Base-by-base conservation (phyloP, 257 asterid genomes). In the Buddleja alternifolia region DNA sequence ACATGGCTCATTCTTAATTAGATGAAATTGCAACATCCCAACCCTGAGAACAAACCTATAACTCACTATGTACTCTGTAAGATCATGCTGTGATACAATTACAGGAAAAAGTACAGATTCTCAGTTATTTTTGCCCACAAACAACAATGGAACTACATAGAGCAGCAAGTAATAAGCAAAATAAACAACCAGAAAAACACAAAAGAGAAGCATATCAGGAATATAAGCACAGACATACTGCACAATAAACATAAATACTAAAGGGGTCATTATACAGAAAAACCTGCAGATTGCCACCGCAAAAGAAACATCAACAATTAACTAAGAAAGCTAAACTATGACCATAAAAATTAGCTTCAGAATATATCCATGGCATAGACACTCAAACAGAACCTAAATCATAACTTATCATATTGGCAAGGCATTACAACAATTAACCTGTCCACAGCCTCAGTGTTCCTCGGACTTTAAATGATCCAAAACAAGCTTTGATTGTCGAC, bases 401-500 rank as follows among this genome's bases (percentile, higher is more conserved):
- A 58, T 61, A 40, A 37, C 4, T 37, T 8, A 16, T 59, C 66
- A 9, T 37, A 52, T 40, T 36, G 19, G 10, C 60, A 40, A 10
- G 9, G 6, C 37, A 51, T 29, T 61, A 21, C 39, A 25, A 53
- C 2, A 54, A 12, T 61, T 32, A 56, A 56, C 66, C 48, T 56
- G 56, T 56, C 21, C 29, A 36, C 60, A 45, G 10, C 45, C 42
- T 75, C 71, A 67, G 9, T 6, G 25, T 4, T 45, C 75, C 0
- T 40, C 9, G 4, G 72, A 60, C 64, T 66, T 77, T 69, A 78
- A 21, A 8, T n/a, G 71, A 46, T 67, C 78, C 68, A 74, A 16
- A 19, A 90, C 76, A 36, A 80, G 75, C 71, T 51, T 83, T 0
- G 73, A 20, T 51, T 81, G 82, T 4, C 77, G 82, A 2, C 23